A percentile compares a stretch with the other conserved stretches of the same genome.
Conservation (phyloP, 2,329 filamentous ascomycete species). For the Fusarium pilosicola region DNA sequence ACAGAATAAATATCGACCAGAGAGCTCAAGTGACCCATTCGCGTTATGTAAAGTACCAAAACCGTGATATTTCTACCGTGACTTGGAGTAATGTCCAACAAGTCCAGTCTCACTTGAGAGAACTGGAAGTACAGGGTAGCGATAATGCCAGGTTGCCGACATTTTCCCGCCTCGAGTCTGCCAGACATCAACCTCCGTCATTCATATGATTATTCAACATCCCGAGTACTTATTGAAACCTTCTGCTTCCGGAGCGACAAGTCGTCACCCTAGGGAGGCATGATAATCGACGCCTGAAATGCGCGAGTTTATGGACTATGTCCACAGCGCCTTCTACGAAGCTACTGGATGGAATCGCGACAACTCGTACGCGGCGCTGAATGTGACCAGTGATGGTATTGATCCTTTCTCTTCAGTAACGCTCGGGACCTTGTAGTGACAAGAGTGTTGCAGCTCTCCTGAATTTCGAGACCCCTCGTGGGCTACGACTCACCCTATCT, state of each 20-base stretch:
- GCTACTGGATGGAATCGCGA: constrained; percentile 89
- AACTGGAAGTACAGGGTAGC: constrained; percentile 16
- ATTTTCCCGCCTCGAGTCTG: constrained; percentile 14
- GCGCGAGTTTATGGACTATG: constrained; percentile 98
- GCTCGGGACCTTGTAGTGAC: constrained; percentile 31
- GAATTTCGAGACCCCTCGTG: constrained; percentile 86
- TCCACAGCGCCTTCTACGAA: constrained; percentile 89
- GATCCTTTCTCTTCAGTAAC: neutral
- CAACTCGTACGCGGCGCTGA: constrained; percentile 90
- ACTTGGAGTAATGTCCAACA: neutral
- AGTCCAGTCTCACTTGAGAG: neutral
- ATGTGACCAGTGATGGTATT: constrained; percentile 81
- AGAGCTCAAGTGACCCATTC: too few species aligned
- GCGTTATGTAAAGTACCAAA: neutral
- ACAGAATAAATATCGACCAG: neutral
- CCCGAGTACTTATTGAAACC: neutral
- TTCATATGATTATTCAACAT: neutral
- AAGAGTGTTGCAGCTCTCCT: constrained; percentile 71
- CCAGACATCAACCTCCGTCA: neutral
- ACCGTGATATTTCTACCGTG: neutral
- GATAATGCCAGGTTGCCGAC: constrained; percentile 3
- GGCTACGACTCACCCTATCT: constrained; percentile 86
- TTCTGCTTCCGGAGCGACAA: constrained; percentile 31
- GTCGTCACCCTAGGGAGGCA: constrained; percentile 36
- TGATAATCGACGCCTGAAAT: constrained; percentile 61